phyloP scores from a whole-genome alignment of 2,329 filamentous ascomycete species.

The Chaetomium strumarium region DNA sequence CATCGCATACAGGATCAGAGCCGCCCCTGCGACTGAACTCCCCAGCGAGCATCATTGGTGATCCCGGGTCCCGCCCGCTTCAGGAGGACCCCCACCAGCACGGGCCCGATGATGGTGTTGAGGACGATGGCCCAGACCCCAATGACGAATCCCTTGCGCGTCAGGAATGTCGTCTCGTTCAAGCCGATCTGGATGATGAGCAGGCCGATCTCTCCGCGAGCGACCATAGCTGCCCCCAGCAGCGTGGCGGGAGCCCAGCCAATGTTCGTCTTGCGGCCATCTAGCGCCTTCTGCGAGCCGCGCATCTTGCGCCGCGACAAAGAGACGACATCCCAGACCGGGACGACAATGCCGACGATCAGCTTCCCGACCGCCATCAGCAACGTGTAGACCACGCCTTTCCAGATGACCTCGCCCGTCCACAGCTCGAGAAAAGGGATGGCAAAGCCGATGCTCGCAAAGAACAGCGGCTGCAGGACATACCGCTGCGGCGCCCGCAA shows the following conservation, averaged over 20 bases:
- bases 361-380: constrained; percentile 64
- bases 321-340: constrained; percentile 21
- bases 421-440: constrained; percentile 72
- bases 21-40: constrained; percentile 14
- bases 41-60: constrained; percentile 19
- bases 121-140: constrained; percentile 51
- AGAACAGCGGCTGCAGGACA: constrained; percentile 67
- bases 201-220: constrained; percentile 75
- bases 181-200: constrained; percentile 47
- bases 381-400: constrained; percentile 63
- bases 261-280: constrained; percentile 40
- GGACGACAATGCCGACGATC: constrained; percentile 50
- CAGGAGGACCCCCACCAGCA: constrained; percentile 45
- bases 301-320: not conserved
- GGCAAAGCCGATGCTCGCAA: constrained; percentile 69
- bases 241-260: constrained; percentile 49
- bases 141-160: constrained; percentile 38
- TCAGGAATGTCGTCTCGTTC: constrained; percentile 23
- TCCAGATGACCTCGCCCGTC: constrained; percentile 57
- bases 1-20: not conserved
- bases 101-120: constrained; percentile 48
- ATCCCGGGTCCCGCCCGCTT: constrained; percentile 15
- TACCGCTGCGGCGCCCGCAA: constrained; percentile 34
- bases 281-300: not conserved
- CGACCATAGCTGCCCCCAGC: constrained; percentile 63